A percentile compares a stretch with the other conserved stretches of the same genome.
Conservation (phyloP, 1,284 basidiomycete species). For the Sporisorium scitamineum region DNA sequence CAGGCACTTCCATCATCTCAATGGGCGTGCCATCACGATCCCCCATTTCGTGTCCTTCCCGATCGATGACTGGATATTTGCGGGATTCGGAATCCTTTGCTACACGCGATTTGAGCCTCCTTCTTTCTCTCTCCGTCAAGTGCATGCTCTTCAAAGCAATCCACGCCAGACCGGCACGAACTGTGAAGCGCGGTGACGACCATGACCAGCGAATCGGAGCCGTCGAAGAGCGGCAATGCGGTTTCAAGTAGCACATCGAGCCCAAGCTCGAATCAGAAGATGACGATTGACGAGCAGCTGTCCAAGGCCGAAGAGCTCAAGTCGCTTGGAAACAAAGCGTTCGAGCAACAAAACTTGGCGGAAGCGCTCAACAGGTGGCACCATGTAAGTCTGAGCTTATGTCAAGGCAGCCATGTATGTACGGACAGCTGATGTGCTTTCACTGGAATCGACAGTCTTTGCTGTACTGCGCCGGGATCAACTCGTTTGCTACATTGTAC, state of each 20-base stretch:
- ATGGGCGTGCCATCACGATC: background rate
- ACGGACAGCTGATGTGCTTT: background rate
- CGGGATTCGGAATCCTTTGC: background rate
- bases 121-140: background rate
- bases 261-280: background rate
- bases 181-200: background rate
- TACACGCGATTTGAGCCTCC: background rate
- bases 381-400: conserved; percentile 31
- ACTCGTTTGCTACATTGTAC: conserved; percentile 48
- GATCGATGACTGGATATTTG: conserved; percentile 1
- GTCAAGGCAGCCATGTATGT: background rate
- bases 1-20: background rate
- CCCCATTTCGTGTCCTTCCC: too few species aligned
- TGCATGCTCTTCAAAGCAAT: background rate
- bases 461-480: conserved; percentile 52
- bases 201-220: background rate
- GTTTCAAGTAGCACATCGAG: background rate
- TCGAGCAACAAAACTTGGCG: conserved; percentile 16
- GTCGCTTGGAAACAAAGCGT: conserved; percentile 34
- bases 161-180: too few species aligned
- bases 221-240: background rate
- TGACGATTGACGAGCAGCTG: conserved; percentile 39
- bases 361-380: conserved; percentile 49
- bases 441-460: conserved; percentile 23
- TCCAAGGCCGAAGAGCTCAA: conserved; percentile 40